Conservation (phyloP, 1,139 yeast species). For the Scheffersomyces illinoinensis region DNA sequence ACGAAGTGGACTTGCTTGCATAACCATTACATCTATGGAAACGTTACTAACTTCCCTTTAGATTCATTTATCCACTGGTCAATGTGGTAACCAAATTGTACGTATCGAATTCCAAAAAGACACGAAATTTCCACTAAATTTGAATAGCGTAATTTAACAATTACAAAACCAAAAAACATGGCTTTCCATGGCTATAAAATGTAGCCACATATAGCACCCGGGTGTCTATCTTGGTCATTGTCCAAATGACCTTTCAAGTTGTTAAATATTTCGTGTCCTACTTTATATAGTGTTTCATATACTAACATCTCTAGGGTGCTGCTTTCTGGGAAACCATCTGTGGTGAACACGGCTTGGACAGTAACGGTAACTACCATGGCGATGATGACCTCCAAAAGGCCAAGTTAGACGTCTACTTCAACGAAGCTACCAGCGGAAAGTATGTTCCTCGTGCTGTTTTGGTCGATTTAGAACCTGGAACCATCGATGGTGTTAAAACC, state of each 20-base stretch:
- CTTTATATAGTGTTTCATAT: slow-evolving; percentile 3
- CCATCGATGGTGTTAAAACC: slow-evolving; percentile 79
- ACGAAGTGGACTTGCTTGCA: neutral
- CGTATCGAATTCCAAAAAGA: slow-evolving; percentile 24
- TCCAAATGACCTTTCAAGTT: too few species aligned
- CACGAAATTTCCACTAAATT: neutral
- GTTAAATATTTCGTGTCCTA: slow-evolving; percentile 4
- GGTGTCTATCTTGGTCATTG: neutral
- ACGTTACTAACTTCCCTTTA: slow-evolving; percentile 30
- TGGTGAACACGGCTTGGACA: slow-evolving; percentile 94
- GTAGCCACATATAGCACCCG: neutral
- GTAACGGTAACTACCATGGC: slow-evolving; percentile 76
- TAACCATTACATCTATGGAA: slow-evolving; percentile 1
- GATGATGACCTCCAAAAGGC: slow-evolving; percentile 64
- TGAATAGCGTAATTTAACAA: neutral
- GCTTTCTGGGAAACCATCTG: slow-evolving; percentile 98
- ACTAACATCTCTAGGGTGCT: slow-evolving; percentile 65
- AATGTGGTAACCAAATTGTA: slow-evolving; percentile 98
- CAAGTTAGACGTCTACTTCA: slow-evolving; percentile 52
- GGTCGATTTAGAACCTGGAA: slow-evolving; percentile 92
- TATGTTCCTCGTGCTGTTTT: slow-evolving; percentile 93
- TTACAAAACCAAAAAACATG: neutral
- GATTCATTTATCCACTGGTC: slow-evolving; percentile 97
- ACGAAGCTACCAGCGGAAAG: slow-evolving; percentile 73
- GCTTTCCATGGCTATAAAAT: neutral